phyloP scores from a whole-genome alignment of 2,329 filamentous ascomycete genomes.

The Dothiorella sarmentorum region DNA sequence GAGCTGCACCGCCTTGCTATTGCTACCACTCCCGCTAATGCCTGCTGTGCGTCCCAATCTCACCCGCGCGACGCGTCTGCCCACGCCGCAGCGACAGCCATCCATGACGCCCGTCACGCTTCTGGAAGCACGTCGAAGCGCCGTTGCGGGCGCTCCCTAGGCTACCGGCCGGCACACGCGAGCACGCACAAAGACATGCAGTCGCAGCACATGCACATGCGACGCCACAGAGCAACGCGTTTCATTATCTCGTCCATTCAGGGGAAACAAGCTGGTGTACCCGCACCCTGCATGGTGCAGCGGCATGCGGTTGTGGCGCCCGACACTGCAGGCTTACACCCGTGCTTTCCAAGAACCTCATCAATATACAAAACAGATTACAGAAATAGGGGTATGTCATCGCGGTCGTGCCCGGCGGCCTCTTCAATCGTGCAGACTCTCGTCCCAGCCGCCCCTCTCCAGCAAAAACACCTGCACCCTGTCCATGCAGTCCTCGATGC shows the following conservation, averaged over 20 bases:
- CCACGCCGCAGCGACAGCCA: not conserved
- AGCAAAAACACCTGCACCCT: slow-evolving; percentile 71
- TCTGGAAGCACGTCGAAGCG: not conserved
- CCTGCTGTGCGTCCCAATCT: not conserved
- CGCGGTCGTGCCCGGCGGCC: not conserved
- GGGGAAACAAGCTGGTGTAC: not conserved
- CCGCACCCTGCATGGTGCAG: not conserved
- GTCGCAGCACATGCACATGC: not conserved
- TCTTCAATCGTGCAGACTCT: slow-evolving; percentile 47
- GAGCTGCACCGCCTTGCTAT: no score
- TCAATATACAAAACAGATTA: slow-evolving; percentile 6
- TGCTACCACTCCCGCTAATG: not conserved
- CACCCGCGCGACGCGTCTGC: not conserved
- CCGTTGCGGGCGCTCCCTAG: not conserved
- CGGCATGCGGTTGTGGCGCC: not conserved
- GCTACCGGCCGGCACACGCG: not conserved
- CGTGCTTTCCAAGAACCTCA: not conserved
- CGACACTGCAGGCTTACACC: not conserved
- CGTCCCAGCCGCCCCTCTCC: slow-evolving; percentile 83
- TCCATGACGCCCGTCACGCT: not conserved
- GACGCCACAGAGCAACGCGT: not conserved
- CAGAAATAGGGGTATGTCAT: slow-evolving; percentile 8
- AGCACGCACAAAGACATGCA: not conserved
- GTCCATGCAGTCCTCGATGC: slow-evolving; percentile 69
- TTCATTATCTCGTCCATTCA: not conserved